Percentiles rank a stretch among this genome's conserved stretches.
phyloP scores from a whole-genome alignment of 1,284 basidiomycete species.

The Marasmius oreades region DNA sequence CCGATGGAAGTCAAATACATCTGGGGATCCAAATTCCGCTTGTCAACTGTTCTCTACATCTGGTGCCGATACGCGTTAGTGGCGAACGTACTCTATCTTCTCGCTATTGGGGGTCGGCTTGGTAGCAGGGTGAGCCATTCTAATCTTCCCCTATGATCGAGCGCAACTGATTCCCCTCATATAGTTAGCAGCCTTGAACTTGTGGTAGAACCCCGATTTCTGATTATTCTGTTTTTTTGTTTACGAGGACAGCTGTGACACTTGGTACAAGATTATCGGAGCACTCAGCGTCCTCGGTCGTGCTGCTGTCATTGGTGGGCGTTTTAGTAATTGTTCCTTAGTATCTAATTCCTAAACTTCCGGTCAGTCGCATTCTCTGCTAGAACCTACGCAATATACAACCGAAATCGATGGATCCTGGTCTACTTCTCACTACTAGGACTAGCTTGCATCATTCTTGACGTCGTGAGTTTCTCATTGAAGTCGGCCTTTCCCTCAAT shows the following conservation, averaged over 20 bases:
- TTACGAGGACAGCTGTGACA: conserved; percentile 29
- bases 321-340: neutral
- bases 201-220: neutral
- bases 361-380: conserved; percentile 23
- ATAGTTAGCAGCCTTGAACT: neutral
- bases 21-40: conserved; percentile 27
- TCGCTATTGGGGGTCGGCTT: conserved; percentile 21
- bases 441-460: conserved; percentile 23
- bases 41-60: conserved; percentile 32
- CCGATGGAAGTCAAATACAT: conserved; percentile 31
- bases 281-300: conserved; percentile 32
- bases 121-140: conserved; percentile 18
- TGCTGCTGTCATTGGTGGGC: conserved; percentile 29
- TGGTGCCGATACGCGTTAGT: conserved; percentile 35
- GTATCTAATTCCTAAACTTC: neutral
- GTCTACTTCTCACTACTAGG: conserved; percentile 22
- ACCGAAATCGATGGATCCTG: conserved; percentile 20
- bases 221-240: neutral
- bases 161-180: neutral
- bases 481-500: neutral
- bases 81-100: conserved; percentile 31
- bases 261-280: conserved; percentile 29
- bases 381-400: conserved; percentile 26
- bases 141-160: neutral
- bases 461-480: conserved; percentile 21